Conservation (phyloP, 2,329 filamentous ascomycete genomes). For the Trichoderma cornu-damae region DNA sequence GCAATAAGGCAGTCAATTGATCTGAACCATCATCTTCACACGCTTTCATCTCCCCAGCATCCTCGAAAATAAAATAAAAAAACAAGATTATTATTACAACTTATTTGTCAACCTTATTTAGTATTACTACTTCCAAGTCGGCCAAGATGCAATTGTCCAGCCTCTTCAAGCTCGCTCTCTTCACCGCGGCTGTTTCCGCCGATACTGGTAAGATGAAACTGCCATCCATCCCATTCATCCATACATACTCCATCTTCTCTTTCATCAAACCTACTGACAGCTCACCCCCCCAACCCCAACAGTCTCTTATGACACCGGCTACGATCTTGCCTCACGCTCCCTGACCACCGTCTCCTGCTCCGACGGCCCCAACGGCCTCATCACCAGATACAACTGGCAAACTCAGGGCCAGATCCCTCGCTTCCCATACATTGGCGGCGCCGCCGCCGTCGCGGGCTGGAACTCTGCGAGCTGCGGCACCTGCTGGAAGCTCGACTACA, state of each 20-base stretch:
- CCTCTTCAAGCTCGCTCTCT: conserved; percentile 37
- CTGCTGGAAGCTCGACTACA: conserved; percentile 53
- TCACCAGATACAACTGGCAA: conserved; percentile 55
- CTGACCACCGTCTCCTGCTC: conserved; percentile 60
- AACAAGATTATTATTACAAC: too few relatives aligned
- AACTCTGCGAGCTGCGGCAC: conserved; percentile 54
- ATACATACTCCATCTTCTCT: neutral
- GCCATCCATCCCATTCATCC: neutral
- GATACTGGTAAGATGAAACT: conserved; percentile 27
- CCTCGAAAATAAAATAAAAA: neutral
- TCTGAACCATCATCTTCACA: conserved; percentile 8
- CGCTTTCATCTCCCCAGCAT: neutral
- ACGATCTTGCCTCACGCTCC: conserved; percentile 55
- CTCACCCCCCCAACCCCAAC: conserved; percentile 20
- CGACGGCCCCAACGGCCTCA: conserved; percentile 62
- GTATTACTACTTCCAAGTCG: neutral
- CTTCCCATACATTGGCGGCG: conserved; percentile 54
- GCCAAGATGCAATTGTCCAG: conserved; percentile 43
- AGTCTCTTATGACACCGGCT: conserved; percentile 68
- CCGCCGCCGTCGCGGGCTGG: conserved; percentile 48
- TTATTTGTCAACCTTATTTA: neutral
- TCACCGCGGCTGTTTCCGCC: conserved; percentile 36
- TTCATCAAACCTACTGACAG: too few relatives aligned
- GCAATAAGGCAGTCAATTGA: neutral
- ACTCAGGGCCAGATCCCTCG: conserved; percentile 46